Conservation (phyloP, 177 flowering plant genomes). For the Vitis hybrid region DNA sequence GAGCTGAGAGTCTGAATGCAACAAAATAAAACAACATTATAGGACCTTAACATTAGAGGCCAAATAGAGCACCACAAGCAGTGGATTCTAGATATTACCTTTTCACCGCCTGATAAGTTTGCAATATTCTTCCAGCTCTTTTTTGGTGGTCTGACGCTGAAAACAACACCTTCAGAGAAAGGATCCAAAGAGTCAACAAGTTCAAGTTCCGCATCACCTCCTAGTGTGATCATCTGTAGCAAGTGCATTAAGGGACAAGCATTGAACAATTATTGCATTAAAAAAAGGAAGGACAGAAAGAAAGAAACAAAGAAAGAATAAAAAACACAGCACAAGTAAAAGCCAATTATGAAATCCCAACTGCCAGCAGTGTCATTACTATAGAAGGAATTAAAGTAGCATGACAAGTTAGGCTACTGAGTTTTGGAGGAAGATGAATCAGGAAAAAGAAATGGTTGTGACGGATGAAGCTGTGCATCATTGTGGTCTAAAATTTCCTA, state of each 20-base stretch:
- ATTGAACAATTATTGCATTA: neutral
- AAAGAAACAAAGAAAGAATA: too few relatives aligned
- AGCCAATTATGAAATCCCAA: too few relatives aligned
- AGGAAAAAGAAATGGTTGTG: too few relatives aligned
- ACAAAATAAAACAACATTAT: neutral
- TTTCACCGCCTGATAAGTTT: constrained; percentile 97
- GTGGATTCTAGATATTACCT: constrained; percentile 46
- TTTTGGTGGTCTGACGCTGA: constrained; percentile 98
- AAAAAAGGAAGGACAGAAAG: neutral
- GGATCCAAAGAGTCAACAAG: constrained; percentile 98
- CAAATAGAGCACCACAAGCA: neutral
- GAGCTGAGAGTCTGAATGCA: constrained; percentile 89
- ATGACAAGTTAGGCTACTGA: too few relatives aligned
- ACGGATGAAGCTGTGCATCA: too few relatives aligned
- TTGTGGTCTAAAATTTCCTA: too few relatives aligned
- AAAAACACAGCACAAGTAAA: too few relatives aligned
- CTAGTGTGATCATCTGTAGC: constrained; percentile 95
- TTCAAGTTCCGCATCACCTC: constrained; percentile 99
- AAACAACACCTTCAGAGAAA: constrained; percentile 98
- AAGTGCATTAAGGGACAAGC: constrained; percentile 2
- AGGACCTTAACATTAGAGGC: neutral
- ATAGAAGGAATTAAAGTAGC: too few relatives aligned
- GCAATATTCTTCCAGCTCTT: constrained; percentile 99
- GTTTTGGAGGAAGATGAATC: too few relatives aligned
- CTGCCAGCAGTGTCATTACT: too few relatives aligned